Evolutionary conservation across 75 land plant species (phyloP).

Genomic region (Sequoiadendron giganteum): DNA sequence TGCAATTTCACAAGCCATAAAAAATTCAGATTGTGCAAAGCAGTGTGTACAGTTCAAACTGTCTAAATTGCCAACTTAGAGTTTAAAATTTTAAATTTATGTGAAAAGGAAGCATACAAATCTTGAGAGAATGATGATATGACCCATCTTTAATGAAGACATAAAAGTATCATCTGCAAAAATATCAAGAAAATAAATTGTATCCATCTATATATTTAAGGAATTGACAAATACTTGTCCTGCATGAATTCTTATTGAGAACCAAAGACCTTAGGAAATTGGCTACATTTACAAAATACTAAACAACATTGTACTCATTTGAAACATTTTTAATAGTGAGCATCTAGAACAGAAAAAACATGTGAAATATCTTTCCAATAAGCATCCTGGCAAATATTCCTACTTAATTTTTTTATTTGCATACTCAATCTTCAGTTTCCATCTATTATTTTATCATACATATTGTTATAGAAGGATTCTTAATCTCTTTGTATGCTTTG

Average conservation of each 20-base stretch:
- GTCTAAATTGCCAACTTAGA: background rate
- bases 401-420: background rate
- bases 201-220: background rate
- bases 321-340: background rate
- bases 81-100: background rate
- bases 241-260: background rate
- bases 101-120: background rate
- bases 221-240: background rate
- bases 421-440: background rate
- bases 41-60: background rate
- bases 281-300: background rate
- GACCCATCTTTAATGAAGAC: background rate
- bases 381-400: background rate
- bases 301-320: background rate
- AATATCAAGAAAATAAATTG: background rate
- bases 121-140: background rate
- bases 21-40: background rate
- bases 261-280: background rate
- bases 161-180: background rate
- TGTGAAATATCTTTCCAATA: background rate
- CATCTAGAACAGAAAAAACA: background rate
- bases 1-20: slow-evolving; percentile 21
- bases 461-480: background rate
- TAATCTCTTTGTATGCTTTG: background rate
- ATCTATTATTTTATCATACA: background rate